Base-by-base conservation (phyloP, 73 alveolate genomes). In the Diophrys appendiculata region DNA sequence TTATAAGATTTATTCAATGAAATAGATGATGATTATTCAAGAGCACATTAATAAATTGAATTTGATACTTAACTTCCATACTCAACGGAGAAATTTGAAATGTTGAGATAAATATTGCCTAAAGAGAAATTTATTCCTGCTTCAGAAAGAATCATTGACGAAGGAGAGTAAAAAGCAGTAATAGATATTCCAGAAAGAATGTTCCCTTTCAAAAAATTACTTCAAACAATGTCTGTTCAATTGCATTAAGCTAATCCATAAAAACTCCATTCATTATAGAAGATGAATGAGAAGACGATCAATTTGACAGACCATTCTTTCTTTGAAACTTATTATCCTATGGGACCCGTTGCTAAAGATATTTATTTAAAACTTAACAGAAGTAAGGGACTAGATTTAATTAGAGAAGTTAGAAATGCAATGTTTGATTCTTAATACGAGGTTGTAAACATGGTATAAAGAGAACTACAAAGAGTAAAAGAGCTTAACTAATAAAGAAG, bases 371-470 rank as follows among this genome's bases (percentile, higher is more conserved):
- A 54, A 52, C 56, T 81, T 24, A 88, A 87, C 65, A 82, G 84
- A 52, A 28, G 68, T 0, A 34, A 70, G 64, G 70, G 84, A 22
- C 65, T 74, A 0, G 88, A 87, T 1, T 77, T 88, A 1, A 64
- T 87, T 31, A 87, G 94, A 83, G 94, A 87, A 74, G 78, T 87
- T 24, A 73, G 88, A 30, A 87, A 87, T 78, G 43, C 83, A 29
- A 79, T 81, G 88, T 87, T 87, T 68, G 94, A 87, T 64, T 80
- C 91, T 0, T 72, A 87, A 77, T 87, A 75, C 53, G 89, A 76
- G 33, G 76, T 87, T 0, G 83, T 82, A 28, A 27, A 65, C 31
- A 87, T 87, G 76, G 56, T 87, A 0, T 76, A 80, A 13, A 82
- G 68, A 11, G 94, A 85, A 29, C 80, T 77, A 18, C 70, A 56